Conservation (phyloP, 352 stramenopile genomes). For the Phytophthora citricola region DNA sequence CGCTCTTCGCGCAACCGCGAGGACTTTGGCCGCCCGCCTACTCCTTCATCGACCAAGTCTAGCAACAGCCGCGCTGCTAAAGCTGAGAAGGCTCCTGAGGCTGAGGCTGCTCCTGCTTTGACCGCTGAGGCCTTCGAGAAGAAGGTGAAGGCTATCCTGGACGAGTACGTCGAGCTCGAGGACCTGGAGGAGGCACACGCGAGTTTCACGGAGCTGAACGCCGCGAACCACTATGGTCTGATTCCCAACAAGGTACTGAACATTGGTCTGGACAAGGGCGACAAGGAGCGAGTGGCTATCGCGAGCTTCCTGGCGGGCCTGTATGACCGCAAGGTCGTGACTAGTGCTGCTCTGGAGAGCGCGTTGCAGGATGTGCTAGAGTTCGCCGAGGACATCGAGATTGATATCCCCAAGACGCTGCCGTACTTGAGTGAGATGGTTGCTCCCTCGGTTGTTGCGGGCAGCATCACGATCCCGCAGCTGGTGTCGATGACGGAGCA, state of each 20-base stretch:
- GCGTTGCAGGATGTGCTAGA: constrained; percentile 71
- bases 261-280: constrained; percentile 74
- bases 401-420: constrained; percentile 80
- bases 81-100: constrained; percentile 25
- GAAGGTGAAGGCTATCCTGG: constrained; percentile 84
- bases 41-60: constrained; percentile 35
- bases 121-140: constrained; percentile 79
- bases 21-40: constrained; percentile 45
- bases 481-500: constrained; percentile 57
- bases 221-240: constrained; percentile 49
- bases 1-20: constrained; percentile 29
- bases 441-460: constrained; percentile 56
- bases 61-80: constrained; percentile 25
- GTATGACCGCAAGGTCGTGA: constrained; percentile 58
- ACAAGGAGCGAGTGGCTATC: constrained; percentile 66
- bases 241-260: constrained; percentile 65
- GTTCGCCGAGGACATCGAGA: constrained; percentile 82
- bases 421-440: constrained; percentile 80
- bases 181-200: constrained; percentile 81
- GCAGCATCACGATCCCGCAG: constrained; percentile 47
- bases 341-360: constrained; percentile 39
- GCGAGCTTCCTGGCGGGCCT: constrained; percentile 62
- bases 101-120: constrained; percentile 28
- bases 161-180: constrained; percentile 87
- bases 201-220: constrained; percentile 68